Conservation (phyloP, 495 filamentous ascomycete genomes). For the Neurospora tetrasperma region DNA sequence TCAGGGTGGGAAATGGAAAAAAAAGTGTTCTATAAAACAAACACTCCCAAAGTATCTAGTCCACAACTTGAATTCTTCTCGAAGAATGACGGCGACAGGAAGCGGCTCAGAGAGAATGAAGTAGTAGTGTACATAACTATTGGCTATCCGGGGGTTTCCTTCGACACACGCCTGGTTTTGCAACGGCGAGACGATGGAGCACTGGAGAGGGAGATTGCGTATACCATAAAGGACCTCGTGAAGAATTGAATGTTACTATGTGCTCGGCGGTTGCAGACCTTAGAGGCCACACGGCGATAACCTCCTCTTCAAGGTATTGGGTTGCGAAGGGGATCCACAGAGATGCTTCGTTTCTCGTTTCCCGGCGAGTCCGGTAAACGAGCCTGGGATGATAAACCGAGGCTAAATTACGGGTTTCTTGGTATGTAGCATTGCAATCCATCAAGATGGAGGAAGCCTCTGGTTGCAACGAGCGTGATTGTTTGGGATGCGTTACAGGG, state of each 20-base stretch:
- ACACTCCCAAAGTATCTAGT: not conserved
- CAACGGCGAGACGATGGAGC: not conserved
- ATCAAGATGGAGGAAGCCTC: not conserved
- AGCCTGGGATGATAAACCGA: not conserved
- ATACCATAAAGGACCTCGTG: not conserved
- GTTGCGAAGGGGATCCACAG: not conserved
- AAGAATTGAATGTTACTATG: not conserved
- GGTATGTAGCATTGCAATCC: not conserved
- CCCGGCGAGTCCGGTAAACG: not conserved
- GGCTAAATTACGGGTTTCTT: not conserved
- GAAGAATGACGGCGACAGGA: not conserved
- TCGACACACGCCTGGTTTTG: not conserved
- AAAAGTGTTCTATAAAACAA: not conserved
- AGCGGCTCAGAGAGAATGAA: not conserved
- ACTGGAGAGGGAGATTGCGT: not conserved
- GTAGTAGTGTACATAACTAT: not conserved
- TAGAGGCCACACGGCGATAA: not conserved
- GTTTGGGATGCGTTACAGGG: not conserved
- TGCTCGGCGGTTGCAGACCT: not conserved
- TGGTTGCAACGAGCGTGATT: not conserved
- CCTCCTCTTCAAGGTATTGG: not conserved
- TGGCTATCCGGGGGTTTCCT: not conserved
- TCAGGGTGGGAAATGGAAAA: not conserved
- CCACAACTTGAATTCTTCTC: not conserved
- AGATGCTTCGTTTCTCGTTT: not conserved